These are phyloP conservation scores for Rhizoclosmatium globosum DNA, from an alignment of 192 early-diverging fungal genomes.

Conservation along the genomic window DNA sequence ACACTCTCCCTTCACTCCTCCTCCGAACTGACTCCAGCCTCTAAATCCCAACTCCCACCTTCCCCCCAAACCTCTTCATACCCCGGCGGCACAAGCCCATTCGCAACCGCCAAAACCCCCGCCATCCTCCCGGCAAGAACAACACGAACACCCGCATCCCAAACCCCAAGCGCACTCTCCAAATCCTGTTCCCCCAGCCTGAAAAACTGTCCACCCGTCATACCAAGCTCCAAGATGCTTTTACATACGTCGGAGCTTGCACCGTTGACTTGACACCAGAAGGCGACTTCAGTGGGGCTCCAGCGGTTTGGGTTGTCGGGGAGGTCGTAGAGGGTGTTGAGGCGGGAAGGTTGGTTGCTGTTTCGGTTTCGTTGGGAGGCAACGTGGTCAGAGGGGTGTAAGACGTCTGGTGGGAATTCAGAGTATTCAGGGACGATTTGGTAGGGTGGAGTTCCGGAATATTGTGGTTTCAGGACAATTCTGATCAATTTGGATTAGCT, in stretches of 20 bases:
- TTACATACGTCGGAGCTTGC: not conserved
- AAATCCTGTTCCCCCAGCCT: slow-evolving; percentile 13
- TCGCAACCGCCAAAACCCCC: slow-evolving; percentile 12
- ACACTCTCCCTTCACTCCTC: no score
- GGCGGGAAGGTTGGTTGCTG: not conserved
- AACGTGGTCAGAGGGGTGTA: slow-evolving; percentile 25
- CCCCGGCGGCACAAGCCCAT: slow-evolving; percentile 24
- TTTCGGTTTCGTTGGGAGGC: slow-evolving; percentile 14
- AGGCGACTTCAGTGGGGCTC: slow-evolving; percentile 20
- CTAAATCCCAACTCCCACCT: no score
- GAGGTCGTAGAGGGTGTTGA: slow-evolving; percentile 29
- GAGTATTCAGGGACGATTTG: slow-evolving; percentile 23
- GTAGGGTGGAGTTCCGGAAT: slow-evolving; percentile 13
- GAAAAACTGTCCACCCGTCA: slow-evolving; percentile 32
- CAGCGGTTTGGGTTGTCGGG: slow-evolving; percentile 34
- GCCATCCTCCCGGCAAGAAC: not conserved
- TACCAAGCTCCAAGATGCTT: slow-evolving; percentile 8
- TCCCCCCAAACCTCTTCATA: not conserved
- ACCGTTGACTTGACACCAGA: slow-evolving; percentile 12
- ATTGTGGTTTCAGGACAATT: slow-evolving; percentile 20
- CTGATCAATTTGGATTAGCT: not conserved
- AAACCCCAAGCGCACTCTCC: slow-evolving; percentile 25
- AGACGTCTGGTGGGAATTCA: slow-evolving; percentile 26
- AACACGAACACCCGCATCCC: not conserved
- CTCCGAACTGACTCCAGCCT: no score